Base-by-base conservation (phyloP, 495 filamentous ascomycete species). In the Aspergillus olivimuriae region DNA sequence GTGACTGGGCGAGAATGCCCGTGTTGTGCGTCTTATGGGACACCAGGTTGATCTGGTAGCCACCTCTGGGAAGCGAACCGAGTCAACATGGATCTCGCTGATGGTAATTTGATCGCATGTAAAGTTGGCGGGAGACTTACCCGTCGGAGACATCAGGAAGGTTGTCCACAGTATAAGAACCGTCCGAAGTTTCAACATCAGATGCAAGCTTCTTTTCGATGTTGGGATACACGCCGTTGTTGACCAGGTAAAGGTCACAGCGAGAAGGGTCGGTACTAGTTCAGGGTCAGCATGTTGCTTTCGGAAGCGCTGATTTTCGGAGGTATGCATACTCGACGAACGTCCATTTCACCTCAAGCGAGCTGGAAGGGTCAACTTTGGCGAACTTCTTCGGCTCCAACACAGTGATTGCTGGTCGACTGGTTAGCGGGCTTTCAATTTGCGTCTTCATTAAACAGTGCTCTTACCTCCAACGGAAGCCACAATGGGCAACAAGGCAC, bases 171-270 rank as follows among this genome's bases (percentile, higher is more conserved):
- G 51, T 60, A 51, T 65, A 66, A 23, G 61, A 62, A 15, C 54
- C 58, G 36, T 65, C 50, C 32, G 63, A 62, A 19, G 65, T 64
- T 11, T 67, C 51, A 10, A 69, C 43, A 20, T 64, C 51, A 11
- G 59, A 50, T 19, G 63, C 65, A 24, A 74, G 62, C 36, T 70
- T 73, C 52, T 74, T 62, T 31, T 69, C 57, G 4, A 79, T 55
- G 4, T 48, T 47, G 30, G 66, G 66, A 41, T 67, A 68, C 34
- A 64, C 51, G 34, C 50, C 46, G 41, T 68, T 61, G 58, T 70
- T 68, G 44, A 66, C 58, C 7, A 70, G 47, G 50, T 62, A 57
- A 28, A 70, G 55, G 26, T 70, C 46, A 47, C 68, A 61, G 36
- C 44, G 51, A 26, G 50, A 51, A 8, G 55, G 56, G 32, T 70